Evolutionary conservation across 352 stramenopile genomes (phyloP).

Genomic region (Plasmopara muralis): DNA sequence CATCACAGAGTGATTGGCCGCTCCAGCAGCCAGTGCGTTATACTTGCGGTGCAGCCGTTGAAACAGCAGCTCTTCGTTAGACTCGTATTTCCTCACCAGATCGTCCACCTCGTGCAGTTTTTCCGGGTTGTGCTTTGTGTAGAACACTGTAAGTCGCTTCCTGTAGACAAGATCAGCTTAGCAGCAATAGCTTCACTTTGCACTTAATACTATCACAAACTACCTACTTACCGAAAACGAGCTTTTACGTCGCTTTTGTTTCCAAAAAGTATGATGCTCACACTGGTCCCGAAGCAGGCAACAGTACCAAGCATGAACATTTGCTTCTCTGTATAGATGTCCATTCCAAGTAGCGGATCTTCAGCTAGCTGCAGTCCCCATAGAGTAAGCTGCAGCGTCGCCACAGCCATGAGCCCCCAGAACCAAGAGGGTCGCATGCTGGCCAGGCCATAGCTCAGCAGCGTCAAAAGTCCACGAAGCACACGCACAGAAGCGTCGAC

Average conservation of each 20-base stretch:
- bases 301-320: slow-evolving; percentile 34
- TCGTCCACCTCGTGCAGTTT: slow-evolving; percentile 59
- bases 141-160: slow-evolving; percentile 53
- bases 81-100: slow-evolving; percentile 65
- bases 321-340: slow-evolving; percentile 38
- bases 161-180: slow-evolving; percentile 21
- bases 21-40: slow-evolving; percentile 43
- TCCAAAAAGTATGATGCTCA: slow-evolving; percentile 46
- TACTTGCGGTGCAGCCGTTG: slow-evolving; percentile 74
- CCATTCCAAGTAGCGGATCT: slow-evolving; percentile 29
- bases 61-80: slow-evolving; percentile 77
- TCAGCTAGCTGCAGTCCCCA: slow-evolving; percentile 44
- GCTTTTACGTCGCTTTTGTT: slow-evolving; percentile 28
- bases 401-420: slow-evolving; percentile 34
- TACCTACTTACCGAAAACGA: slow-evolving; percentile 36
- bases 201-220: background rate
- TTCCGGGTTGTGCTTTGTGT: slow-evolving; percentile 61
- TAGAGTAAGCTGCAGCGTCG: slow-evolving; percentile 45
- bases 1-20: slow-evolving; percentile 24
- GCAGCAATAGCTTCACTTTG: background rate
- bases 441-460: slow-evolving; percentile 45
- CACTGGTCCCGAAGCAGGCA: slow-evolving; percentile 39
- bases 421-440: slow-evolving; percentile 36
- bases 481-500: slow-evolving; percentile 42
- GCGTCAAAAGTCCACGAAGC: slow-evolving; percentile 49